Evolutionary conservation across 257 asterid genomes (phyloP), one percentile per base, ranked within the genome.

Genomic region (Solanum bulbocastanum): DNA sequence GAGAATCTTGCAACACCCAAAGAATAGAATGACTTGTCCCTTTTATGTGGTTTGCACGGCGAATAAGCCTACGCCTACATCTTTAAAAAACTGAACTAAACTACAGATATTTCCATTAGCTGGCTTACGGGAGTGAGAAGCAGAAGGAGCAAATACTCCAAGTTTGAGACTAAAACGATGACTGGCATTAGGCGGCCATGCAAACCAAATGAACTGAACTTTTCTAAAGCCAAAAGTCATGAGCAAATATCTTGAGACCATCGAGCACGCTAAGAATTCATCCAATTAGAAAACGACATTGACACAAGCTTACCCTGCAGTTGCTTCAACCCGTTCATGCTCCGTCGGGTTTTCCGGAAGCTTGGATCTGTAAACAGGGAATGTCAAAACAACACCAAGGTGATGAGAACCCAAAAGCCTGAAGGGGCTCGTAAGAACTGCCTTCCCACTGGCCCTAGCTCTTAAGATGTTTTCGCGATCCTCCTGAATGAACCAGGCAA

Each of bases 321-420:
- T 93, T 83, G 96, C 94, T 65, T 91, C 94, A 86, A 95, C 89
- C 1, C 99, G 94, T 71, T 96, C 98, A 36, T 90, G 83, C 83
- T 91, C 92, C 3, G 98, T 93, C 1, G 99, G 98, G 58, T 94
- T 90, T 0, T 89, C 56, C 0, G 96, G 94, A n/a, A 96, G 96
- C 91, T 85, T 91, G 82, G 92, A 93, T 83, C 94, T 92, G 90
- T 95, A 96, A 83, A 96, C 99, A 44, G 99, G 96, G 88, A 96
- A 94, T 6, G 99, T 96, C 93, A 96, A 90, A 88, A 96, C 99
- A 72, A 96, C 99, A 85, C 99, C 99, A 9, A 95, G 97, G 91
- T 94, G 93, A 90, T 92, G 96, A 72, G 95, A 92, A 86, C 95
- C 95, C 2, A 96, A 92, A 92, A 96, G 85, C 91, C 98, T 88